Conservation (phyloP, 768 basidiomycete genomes). For the Suillus lakei region DNA sequence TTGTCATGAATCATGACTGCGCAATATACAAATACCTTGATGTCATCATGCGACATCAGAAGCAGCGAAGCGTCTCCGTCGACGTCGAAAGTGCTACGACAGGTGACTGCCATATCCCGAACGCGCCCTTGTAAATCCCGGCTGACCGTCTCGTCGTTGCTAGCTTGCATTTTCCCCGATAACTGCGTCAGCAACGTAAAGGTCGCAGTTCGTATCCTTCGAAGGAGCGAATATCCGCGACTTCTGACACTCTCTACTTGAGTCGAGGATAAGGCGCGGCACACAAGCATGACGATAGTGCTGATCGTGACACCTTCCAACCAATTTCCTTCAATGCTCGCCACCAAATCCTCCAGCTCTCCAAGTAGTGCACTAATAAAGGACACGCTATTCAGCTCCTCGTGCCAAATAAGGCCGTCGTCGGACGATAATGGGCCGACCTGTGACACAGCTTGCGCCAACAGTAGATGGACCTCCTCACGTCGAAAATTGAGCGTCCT, state of each 20-base stretch:
- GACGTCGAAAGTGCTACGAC: slow-evolving; percentile 40
- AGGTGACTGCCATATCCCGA: slow-evolving; percentile 43
- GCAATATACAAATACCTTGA: slow-evolving; percentile 29
- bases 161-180: slow-evolving; percentile 20
- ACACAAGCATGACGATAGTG: slow-evolving; percentile 38
- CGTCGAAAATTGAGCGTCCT: slow-evolving; percentile 43
- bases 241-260: slow-evolving; percentile 16
- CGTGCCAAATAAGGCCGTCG: slow-evolving; percentile 44
- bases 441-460: slow-evolving; percentile 51
- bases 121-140: slow-evolving; percentile 28
- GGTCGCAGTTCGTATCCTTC: slow-evolving; percentile 32
- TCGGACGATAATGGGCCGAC: slow-evolving; percentile 34
- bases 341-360: slow-evolving; percentile 41
- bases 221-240: slow-evolving; percentile 33
- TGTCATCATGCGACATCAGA: slow-evolving; percentile 26
- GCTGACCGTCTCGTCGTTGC: slow-evolving; percentile 12
- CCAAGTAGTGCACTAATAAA: slow-evolving; percentile 43
- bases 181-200: slow-evolving; percentile 44
- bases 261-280: slow-evolving; percentile 42
- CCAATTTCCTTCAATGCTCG: slow-evolving; percentile 47
- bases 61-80: slow-evolving; percentile 17
- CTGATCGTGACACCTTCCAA: slow-evolving; percentile 35
- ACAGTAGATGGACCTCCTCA: slow-evolving; percentile 45
- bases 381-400: slow-evolving; percentile 35
- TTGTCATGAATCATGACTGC: slow-evolving; percentile 32